These are phyloP conservation scores for Yamadazyma endophytica DNA, from an alignment of 805 yeast species.

Conservation along the genomic window DNA sequence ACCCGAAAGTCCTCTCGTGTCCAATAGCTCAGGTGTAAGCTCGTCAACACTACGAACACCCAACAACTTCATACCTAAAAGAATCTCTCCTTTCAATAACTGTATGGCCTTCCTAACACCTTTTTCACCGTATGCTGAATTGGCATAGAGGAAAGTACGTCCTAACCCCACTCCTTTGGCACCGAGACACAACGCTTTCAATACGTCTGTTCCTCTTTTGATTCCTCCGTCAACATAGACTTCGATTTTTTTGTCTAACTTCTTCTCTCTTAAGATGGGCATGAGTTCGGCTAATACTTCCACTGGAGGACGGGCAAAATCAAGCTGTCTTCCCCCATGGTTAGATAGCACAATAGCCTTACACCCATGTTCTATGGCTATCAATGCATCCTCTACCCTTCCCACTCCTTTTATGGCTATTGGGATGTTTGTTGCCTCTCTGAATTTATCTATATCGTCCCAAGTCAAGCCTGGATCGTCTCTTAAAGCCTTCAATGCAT, in stretches of 20 bases:
- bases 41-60: slow-evolving; percentile 63
- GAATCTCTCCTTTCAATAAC: slow-evolving; percentile 64
- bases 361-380: slow-evolving; percentile 67
- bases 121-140: slow-evolving; percentile 57
- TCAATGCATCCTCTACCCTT: slow-evolving; percentile 70
- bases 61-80: slow-evolving; percentile 72
- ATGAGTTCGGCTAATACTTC: slow-evolving; percentile 70
- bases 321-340: slow-evolving; percentile 89
- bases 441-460: slow-evolving; percentile 48
- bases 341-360: slow-evolving; percentile 81
- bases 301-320: slow-evolving; percentile 74
- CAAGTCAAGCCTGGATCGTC: slow-evolving; percentile 13
- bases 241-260: slow-evolving; percentile 45
- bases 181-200: slow-evolving; percentile 65
- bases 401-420: slow-evolving; percentile 74
- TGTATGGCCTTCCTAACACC: slow-evolving; percentile 61
- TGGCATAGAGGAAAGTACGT: slow-evolving; percentile 62
- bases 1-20: slow-evolving; percentile 6
- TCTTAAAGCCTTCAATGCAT: slow-evolving; percentile 7
- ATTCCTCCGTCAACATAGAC: slow-evolving; percentile 68
- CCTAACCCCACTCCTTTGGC: slow-evolving; percentile 72
- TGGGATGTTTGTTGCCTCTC: slow-evolving; percentile 56
- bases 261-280: slow-evolving; percentile 45
- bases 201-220: slow-evolving; percentile 61
- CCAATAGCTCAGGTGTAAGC: slow-evolving; percentile 39